A percentile compares a stretch with the other conserved stretches of the same genome.
phyloP scores from a whole-genome alignment of 345 rosid species.

The Alliaria petiolata region DNA sequence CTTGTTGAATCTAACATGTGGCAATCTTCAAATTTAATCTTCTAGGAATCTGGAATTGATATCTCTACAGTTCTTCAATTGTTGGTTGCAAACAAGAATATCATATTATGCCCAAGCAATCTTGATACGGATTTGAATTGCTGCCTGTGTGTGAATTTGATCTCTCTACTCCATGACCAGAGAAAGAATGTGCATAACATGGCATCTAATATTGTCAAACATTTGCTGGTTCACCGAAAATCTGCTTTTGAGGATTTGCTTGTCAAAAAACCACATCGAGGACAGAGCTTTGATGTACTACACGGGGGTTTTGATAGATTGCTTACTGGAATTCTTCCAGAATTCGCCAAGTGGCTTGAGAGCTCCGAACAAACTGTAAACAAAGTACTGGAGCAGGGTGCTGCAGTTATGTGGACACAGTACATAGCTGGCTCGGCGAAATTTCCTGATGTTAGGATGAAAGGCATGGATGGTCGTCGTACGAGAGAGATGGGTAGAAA shows the following conservation, averaged over 20 bases:
- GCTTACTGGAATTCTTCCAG: slow-evolving; percentile 61
- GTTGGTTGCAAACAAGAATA: slow-evolving; percentile 74
- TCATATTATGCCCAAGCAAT: slow-evolving; percentile 87
- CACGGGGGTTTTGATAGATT: slow-evolving; percentile 87
- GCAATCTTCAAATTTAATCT: slow-evolving; percentile 34
- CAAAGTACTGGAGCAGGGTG: slow-evolving; percentile 84
- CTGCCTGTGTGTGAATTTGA: slow-evolving; percentile 77
- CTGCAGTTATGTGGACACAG: slow-evolving; percentile 89
- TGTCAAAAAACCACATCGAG: slow-evolving; percentile 71
- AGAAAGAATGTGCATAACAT: slow-evolving; percentile 68
- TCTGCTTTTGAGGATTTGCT: slow-evolving; percentile 78
- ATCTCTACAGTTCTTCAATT: slow-evolving; percentile 69
- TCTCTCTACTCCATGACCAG: slow-evolving; percentile 71
- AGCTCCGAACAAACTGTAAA: slow-evolving; percentile 55
- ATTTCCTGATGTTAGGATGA: slow-evolving; percentile 86
- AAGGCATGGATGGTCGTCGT: slow-evolving; percentile 80
- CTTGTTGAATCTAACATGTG: slow-evolving; percentile 55
- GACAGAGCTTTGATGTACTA: slow-evolving; percentile 62
- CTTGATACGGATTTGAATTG: slow-evolving; percentile 84
- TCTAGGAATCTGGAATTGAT: slow-evolving; percentile 61
- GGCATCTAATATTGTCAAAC: slow-evolving; percentile 72
- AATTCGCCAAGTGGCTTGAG: slow-evolving; percentile 74
- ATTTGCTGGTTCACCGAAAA: slow-evolving; percentile 74
- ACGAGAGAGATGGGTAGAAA: slow-evolving; percentile 82
- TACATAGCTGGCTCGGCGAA: slow-evolving; percentile 79